Percentiles rank a stretch among this genome's conserved stretches.
These are phyloP conservation scores for Moesziomyces globuligerus DNA, from an alignment of 1,284 basidiomycete species.

Conservation along the genomic window DNA sequence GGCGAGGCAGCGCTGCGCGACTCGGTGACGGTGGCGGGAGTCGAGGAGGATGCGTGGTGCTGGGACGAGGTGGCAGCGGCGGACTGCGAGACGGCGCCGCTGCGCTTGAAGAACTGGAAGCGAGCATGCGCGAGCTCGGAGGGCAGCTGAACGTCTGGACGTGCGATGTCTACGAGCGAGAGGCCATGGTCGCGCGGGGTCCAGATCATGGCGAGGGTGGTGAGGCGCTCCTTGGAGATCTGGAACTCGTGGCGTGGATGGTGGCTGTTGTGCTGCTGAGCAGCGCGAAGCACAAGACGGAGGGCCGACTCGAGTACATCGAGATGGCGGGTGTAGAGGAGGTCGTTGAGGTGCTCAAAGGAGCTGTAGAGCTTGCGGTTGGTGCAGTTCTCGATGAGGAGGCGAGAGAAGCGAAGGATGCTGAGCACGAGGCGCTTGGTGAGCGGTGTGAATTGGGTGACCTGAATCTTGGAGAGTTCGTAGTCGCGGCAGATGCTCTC, in stretches of 20 bases:
- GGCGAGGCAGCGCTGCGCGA: slow-evolving; percentile 13
- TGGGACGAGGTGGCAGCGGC: slow-evolving; percentile 16
- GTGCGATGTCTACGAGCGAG: slow-evolving; percentile 68
- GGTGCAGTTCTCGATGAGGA: slow-evolving; percentile 96
- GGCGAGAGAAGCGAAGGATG: slow-evolving; percentile 85
- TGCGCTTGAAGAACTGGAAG: slow-evolving; percentile 69
- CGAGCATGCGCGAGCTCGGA: slow-evolving; percentile 66
- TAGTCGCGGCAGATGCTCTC: slow-evolving; percentile 85
- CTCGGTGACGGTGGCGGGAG: slow-evolving; percentile 22
- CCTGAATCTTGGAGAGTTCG: slow-evolving; percentile 70
- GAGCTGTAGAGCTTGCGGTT: slow-evolving; percentile 96
- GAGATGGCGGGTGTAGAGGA: slow-evolving; percentile 87
- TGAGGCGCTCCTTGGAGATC: slow-evolving; percentile 56
- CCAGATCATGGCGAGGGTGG: slow-evolving; percentile 63
- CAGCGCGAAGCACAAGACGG: slow-evolving; percentile 86
- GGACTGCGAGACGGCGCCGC: slow-evolving; percentile 9
- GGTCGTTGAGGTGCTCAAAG: slow-evolving; percentile 92
- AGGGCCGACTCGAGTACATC: slow-evolving; percentile 86
- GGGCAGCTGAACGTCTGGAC: slow-evolving; percentile 58
- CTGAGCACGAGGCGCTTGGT: slow-evolving; percentile 81
- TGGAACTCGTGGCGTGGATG: slow-evolving; percentile 55
- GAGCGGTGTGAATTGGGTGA: slow-evolving; percentile 79
- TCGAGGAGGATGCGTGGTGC: slow-evolving; percentile 14
- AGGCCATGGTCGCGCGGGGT: slow-evolving; percentile 65
- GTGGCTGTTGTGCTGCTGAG: slow-evolving; percentile 84